Evolutionary conservation across 2,329 filamentous ascomycete species (phyloP).

Genomic region (Colletotrichum melonis): DNA sequence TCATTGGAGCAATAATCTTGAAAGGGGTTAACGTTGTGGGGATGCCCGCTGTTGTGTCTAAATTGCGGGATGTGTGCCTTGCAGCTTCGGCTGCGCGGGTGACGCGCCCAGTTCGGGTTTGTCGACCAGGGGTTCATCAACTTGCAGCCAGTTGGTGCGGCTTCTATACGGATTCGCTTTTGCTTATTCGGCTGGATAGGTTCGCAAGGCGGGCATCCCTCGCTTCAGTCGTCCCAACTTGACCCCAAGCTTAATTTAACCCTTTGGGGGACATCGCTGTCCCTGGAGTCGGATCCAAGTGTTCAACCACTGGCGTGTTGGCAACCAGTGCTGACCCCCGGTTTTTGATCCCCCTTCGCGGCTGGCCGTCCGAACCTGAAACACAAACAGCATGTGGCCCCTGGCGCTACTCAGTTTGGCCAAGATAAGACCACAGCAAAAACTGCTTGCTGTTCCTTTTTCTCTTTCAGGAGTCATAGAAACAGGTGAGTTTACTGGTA

Average conservation of each 20-base stretch:
- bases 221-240: constrained; percentile 6
- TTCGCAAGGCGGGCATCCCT: background rate
- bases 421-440: constrained; percentile 1
- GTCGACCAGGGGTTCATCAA: background rate
- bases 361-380: constrained; percentile 31
- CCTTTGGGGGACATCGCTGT: constrained; percentile 8
- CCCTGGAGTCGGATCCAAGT: background rate
- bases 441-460: background rate
- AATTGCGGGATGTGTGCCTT: constrained; percentile 34
- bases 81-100: constrained; percentile 19
- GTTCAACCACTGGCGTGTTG: background rate
- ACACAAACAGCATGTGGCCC: constrained; percentile 24
- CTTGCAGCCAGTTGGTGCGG: background rate
- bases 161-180: background rate
- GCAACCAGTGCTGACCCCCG: constrained; percentile 8
- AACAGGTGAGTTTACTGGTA: background rate
- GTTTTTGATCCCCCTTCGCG: background rate
- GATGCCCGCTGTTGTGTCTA: constrained; percentile 31
- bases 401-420: constrained; percentile 29
- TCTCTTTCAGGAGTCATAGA: background rate
- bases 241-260: constrained; percentile 27
- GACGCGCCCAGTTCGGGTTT: background rate
- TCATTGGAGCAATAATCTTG: constrained; percentile 31
- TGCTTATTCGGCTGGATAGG: background rate
- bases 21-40: constrained; percentile 28